Base-by-base conservation (phyloP, 2,329 filamentous ascomycete genomes). In the Xenosphaeropsis pyriputrescens region DNA sequence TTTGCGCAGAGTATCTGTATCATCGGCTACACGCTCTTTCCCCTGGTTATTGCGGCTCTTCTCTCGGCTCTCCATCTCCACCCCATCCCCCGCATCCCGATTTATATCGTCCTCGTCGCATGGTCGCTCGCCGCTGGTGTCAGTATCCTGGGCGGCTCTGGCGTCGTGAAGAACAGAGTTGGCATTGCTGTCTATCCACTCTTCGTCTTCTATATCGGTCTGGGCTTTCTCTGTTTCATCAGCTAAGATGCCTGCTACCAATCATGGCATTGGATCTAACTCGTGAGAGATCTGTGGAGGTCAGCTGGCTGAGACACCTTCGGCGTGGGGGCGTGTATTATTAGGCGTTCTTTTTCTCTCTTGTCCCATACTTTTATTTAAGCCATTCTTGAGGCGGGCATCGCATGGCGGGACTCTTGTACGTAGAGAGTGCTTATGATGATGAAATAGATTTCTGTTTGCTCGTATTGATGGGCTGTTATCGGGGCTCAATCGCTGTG, bases 1-100 rank as follows among this genome's bases (percentile, higher is more conserved):
- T 98, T 98, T 59, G 91, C 93, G 54, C 91, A 98, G 60, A 93
- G 86, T 41, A 75, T 98, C 48, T 96, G 88, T 59, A 93, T 98
- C 51, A 98, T 98, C 56, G 91, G 91, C 34, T 98, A 98, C 61
- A 98, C 91, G 1, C 74, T 98, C 39, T 98, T 98, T 63, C 91
- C 91, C 2, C 74, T 98, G 38, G 91, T 96, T 50, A 83, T 98
- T 48, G 93, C 93, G 6, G 78, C 89, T 2, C 64, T 95, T 37
- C 74, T 98, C 45, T 94, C 86, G 39, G 89, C 89, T 1, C 55
- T 98, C 22, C 70, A 75, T 36, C 69, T 96, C 6, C 80, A 78
- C 32, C 80, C 75, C 49, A 82, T 96, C 46, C 75, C 81, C 5
- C 72, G 91, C 40, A 85, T 96, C 55, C 91, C 91, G 1, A 75